phyloP scores from a whole-genome alignment of 345 rosid species.

The Trapa bicornis region DNA sequence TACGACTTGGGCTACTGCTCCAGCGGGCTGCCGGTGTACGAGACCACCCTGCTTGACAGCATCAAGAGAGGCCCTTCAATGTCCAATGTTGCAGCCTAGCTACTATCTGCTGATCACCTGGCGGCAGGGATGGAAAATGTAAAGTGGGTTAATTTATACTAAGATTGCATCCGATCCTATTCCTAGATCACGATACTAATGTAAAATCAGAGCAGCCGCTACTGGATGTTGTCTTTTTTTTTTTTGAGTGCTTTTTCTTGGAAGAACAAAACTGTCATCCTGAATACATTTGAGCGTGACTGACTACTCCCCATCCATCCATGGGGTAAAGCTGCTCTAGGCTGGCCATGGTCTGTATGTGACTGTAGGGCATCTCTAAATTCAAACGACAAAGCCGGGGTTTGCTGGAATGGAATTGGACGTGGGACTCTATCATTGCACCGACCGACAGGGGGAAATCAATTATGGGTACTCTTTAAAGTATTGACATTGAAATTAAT shows the following conservation, averaged over 20 bases:
- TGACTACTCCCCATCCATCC: too few species aligned
- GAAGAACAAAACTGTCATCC: neutral
- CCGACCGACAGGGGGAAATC: neutral
- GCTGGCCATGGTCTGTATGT: neutral
- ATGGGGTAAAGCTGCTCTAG: neutral
- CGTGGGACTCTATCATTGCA: neutral
- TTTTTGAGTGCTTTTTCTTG: neutral
- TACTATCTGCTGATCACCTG: too few species aligned
- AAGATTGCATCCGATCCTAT: neutral
- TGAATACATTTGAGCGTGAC: too few species aligned
- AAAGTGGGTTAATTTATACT: neutral
- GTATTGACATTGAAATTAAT: neutral
- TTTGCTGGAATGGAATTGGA: neutral
- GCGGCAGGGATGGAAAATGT: neutral
- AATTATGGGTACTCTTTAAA: neutral
- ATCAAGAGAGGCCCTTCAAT: conserved; percentile 59
- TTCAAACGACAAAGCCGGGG: too few species aligned
- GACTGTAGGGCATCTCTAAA: neutral
- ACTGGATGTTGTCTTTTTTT: too few species aligned
- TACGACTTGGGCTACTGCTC: conserved; percentile 54
- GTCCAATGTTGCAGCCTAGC: conserved; percentile 24
- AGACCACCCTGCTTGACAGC: conserved; percentile 63
- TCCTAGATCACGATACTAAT: neutral
- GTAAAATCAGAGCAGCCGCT: too few species aligned
- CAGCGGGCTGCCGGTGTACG: conserved; percentile 76